Evolutionary conservation across 2,329 filamentous ascomycete species (phyloP), one percentile per base, ranked within the genome.

Genomic region (Bipolaris gigantea): DNA sequence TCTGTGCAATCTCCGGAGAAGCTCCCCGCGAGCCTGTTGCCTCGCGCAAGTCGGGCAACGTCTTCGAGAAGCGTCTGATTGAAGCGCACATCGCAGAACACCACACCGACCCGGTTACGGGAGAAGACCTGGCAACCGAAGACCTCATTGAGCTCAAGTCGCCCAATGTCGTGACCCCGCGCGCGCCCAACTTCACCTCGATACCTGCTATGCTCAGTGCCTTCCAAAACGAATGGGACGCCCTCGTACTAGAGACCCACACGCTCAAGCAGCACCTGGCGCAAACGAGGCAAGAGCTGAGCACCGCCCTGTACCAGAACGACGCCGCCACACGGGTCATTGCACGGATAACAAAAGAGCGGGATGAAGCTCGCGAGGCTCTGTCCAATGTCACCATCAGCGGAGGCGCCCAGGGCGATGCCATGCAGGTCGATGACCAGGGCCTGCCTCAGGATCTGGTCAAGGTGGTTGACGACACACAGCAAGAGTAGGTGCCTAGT

Each of bases 201-300:
- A 96, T 99, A 71, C 94, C 94, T 19, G 92, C 94, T 16, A 85
- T 99, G 51, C 88, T 99, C 51, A 89, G 90, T 45, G 89, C 92
- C 35, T 97, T 99, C 75, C 94, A 99, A 75, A 96, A 96, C 75
- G 94, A 99, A 81, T 99, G 94, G 94, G 94, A 99, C 73, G 88
- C 92, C 8, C 79, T 97, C 40, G 90, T 93, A 11, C 81, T 97
- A 33, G 94, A 99, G 78, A 90, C 91, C 46, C 97, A 92, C 75
- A 94, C 90, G 63, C 79, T 97, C 56, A 89, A 90, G 77, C 90
- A 97, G 75, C 91, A 96, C 72, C 81, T 99, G 58, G 83, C 88
- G 47, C 90, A 96, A 73, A 96, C 92, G 38, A 83, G 93, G 62
- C 92, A 97, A 77, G 94, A 99, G 79, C 85, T 99, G 52, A 91